Evolutionary conservation across 163 green algal genomes (phyloP).

Genomic region (Scenedesmus sp.): DNA sequence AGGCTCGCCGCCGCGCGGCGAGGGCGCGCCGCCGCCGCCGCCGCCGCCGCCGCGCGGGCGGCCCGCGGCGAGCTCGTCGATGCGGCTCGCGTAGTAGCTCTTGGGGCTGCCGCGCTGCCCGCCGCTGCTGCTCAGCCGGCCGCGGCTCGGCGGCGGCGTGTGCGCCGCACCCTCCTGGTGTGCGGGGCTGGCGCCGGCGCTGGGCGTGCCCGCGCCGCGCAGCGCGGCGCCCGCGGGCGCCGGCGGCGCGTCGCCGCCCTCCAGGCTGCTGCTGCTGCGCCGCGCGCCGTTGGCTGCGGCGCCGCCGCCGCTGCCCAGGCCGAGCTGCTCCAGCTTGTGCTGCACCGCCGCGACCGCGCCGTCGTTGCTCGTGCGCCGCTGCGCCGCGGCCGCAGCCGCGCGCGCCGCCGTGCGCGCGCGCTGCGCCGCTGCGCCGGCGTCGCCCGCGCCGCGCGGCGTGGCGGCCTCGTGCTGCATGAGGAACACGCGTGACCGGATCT

Average conservation of each 20-base stretch:
- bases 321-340: constrained; percentile 14
- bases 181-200: background rate
- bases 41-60: background rate
- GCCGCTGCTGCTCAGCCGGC: constrained; percentile 29
- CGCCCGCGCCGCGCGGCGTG: background rate
- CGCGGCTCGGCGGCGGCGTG: background rate
- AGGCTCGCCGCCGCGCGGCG: background rate
- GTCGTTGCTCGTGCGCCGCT: too few relatives aligned
- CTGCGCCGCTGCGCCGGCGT: constrained; percentile 6
- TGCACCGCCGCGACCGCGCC: constrained; percentile 5
- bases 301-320: background rate
- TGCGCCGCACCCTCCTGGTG: background rate
- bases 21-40: background rate
- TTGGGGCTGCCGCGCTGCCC: constrained; percentile 24
- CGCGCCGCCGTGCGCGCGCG: background rate
- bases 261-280: too few relatives aligned
- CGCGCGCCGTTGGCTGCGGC: too few relatives aligned
- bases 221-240: too few relatives aligned
- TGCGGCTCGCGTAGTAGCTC: constrained; percentile 40
- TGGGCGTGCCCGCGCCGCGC: too few relatives aligned
- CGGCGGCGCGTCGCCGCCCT: too few relatives aligned
- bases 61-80: constrained; percentile 4
- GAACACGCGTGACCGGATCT: constrained; percentile 58
- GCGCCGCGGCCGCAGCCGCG: background rate
- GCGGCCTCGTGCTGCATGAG: constrained; percentile 60